Evolutionary conservation across 192 early-diverging fungal genomes (phyloP), one percentile per base, ranked within the genome.

Genomic region (Powellomyces hirtus): DNA sequence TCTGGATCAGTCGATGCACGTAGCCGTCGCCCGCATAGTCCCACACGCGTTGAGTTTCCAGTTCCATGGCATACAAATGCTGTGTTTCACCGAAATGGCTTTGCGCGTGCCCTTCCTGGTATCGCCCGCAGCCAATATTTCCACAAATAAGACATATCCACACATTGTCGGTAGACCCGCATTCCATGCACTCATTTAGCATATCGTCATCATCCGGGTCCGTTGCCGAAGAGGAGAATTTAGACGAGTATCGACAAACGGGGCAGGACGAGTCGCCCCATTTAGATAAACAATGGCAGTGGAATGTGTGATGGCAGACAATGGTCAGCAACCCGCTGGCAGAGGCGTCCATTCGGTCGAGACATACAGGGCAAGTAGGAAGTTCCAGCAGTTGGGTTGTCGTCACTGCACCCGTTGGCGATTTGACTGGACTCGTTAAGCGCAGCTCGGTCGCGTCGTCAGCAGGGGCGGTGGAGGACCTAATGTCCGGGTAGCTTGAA

Each of bases 131-230:
- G 0, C 97, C 97, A 34, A 99, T 88, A 59, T 93, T 88, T 0
- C 94, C 96, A 75, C 97, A 99, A 29, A 99, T 89, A 44, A 99
- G 78, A 66, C 97, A 99, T 38, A 97, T 96, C 97, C 97, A 99
- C 44, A 99, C 79, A 59, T 90, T 90, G 45, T 88, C 85, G 2
- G 73, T 84, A 7, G 88, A 79, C n/a, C 82, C 80, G 71, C 96
- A 98, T 13, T 84, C 79, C 31, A 79, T 77, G 71, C 96, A 98
- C 64, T 79, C 79, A 72, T 84, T 88, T 31, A 35, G 59, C n/a
- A 44, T 55, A 49, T 76, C 77, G 16, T 62, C 70, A 24, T 51
- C 30, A 36, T 53, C 35, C 1, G 2, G 14, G 4, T 77, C 60
- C 0, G 76, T 66, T 4, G 27, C 67, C 27, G 24, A 7, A 5